Base-by-base conservation (phyloP, 1,284 basidiomycete species). In the Laetiporus sulphureus region DNA sequence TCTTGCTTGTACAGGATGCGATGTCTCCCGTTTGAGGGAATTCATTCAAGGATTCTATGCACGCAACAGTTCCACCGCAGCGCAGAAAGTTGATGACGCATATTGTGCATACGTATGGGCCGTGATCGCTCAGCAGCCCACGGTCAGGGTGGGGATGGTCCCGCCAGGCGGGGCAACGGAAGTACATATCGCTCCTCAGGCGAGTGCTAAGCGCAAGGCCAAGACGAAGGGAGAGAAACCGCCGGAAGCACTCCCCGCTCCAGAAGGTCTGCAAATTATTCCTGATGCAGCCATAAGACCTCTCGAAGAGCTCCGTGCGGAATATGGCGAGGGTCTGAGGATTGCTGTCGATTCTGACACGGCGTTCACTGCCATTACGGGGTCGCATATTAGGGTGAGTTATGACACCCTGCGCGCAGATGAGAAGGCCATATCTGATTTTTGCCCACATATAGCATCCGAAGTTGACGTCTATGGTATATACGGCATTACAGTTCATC, bases 31-130 rank as follows among this genome's bases (percentile, higher is more conserved):
- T 29, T 64, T 91, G 44, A 68, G 68, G 40, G 75, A 80, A 55
- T 88, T 88, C 54, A 68, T 91, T 40, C 47, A 63, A 25, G 77
- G 73, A 30, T 90, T 83, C 55, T 83, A 86, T 59, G 46, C 63
- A 10, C 67, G 68, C 37, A 60, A 63, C 20, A 52, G 60, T 22
- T 53, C 63, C 13, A 57, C 62, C 19, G 60, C 57, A 35, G 31
- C 59, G 2, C 83, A 91, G 55, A 76, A 68, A 36, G 64, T 83
- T 24, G 91, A 94, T 56, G 81, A 83, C 49, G 63, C 75, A 3
- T 91, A 90, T 55, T 78, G 77, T 54, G 75, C 79, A 1, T 92
- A 88, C 57, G 73, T 91, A 13, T 93, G 89, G 85, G 79, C 79
- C 0, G 63, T 87, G 21, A 68, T 93, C 33, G 73, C 83, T 19